phyloP scores from a whole-genome alignment of 495 filamentous ascomycete genomes.

The Aspergillus affinis region DNA sequence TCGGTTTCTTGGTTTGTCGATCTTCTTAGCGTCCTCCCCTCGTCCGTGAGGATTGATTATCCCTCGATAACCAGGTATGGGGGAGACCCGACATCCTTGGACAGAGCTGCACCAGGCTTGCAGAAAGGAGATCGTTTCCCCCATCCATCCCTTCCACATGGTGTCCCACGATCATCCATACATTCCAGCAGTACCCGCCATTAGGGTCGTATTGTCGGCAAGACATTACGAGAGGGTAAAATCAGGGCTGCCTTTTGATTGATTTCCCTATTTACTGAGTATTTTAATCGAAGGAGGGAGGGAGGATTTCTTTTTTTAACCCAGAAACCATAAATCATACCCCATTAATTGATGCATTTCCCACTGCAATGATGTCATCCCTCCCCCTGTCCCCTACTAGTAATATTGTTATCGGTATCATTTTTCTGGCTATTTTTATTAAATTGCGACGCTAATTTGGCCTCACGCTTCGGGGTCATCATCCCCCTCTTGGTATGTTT shows the following conservation, averaged over 20 bases:
- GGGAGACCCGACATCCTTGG: neutral
- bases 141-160: constrained; percentile 22
- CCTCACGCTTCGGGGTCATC: constrained; percentile 22
- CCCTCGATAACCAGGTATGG: neutral
- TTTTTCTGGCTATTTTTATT: neutral
- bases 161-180: constrained; percentile 17
- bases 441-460: neutral
- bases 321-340: too few species aligned
- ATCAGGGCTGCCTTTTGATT: neutral
- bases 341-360: neutral
- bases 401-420: neutral
- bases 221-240: neutral
- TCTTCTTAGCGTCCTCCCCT: neutral
- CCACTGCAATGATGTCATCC: neutral
- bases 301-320: neutral
- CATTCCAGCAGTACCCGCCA: constrained; percentile 11
- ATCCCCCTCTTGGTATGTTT: constrained; percentile 21
- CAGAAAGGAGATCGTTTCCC: constrained; percentile 15
- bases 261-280: neutral
- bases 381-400: neutral
- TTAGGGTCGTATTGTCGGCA: neutral
- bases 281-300: too few species aligned
- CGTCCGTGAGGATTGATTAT: neutral
- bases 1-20: constrained; percentile 4
- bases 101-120: neutral